Conservation (phyloP, 129 eudicot genomes). For the Solidago caesia region DNA sequence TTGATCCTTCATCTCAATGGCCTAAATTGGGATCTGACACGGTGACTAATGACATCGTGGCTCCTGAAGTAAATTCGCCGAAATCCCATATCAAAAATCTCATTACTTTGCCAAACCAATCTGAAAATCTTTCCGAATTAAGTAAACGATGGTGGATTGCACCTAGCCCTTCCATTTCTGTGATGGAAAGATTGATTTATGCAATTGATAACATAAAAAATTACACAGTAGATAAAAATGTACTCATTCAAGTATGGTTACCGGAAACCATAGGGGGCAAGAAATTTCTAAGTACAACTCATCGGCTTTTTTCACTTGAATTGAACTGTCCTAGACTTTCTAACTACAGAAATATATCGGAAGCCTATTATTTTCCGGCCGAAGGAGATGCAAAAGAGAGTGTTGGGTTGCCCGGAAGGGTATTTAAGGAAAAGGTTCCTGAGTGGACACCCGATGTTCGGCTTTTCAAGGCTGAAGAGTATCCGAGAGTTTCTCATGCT, state of each 20-base stretch:
- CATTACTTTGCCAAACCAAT: constrained; percentile 41
- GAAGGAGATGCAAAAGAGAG: constrained; percentile 45
- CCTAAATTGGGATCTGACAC: constrained; percentile 44
- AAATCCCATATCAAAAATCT: constrained; percentile 35
- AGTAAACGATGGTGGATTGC: constrained; percentile 71
- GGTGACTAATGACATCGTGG: constrained; percentile 27
- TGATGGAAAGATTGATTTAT: constrained; percentile 58
- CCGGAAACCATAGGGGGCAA: constrained; percentile 59
- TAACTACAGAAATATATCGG: constrained; percentile 67
- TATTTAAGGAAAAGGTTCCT: constrained; percentile 70
- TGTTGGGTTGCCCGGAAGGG: constrained; percentile 85
- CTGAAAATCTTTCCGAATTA: constrained; percentile 40
- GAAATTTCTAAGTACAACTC: constrained; percentile 54
- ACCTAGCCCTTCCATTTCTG: constrained; percentile 60
- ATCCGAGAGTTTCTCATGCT: constrained; percentile 79
- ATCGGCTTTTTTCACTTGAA: constrained; percentile 70
- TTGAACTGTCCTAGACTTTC: constrained; percentile 63
- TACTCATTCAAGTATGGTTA: constrained; percentile 85
- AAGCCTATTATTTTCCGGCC: constrained; percentile 50
- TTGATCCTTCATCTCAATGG: constrained; percentile 64
- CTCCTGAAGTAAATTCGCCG: constrained; percentile 41
- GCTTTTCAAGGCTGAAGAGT: constrained; percentile 70
- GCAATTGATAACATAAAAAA: constrained; percentile 60
- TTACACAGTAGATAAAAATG: constrained; percentile 46
- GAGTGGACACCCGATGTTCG: constrained; percentile 98